These are phyloP conservation scores for Haematococcus sp. DNA, from an alignment of 139 green algal genomes.

Conservation along the genomic window DNA sequence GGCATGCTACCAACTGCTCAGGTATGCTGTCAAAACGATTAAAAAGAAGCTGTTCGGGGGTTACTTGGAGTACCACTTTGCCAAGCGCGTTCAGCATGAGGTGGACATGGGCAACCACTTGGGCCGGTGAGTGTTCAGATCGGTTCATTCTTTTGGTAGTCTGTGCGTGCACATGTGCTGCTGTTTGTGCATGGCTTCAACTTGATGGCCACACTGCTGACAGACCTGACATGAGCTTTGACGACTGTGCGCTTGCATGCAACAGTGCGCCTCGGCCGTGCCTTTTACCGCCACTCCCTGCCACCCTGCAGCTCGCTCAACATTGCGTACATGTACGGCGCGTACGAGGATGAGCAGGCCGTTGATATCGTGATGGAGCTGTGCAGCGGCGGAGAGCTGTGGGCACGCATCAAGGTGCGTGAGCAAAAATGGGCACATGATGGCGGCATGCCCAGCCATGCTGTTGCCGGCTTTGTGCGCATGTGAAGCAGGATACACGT, in stretches of 20 bases:
- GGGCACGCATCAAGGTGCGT: constrained; percentile 1
- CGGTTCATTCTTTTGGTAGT: too few relatives aligned
- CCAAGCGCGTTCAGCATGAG: constrained; percentile 67
- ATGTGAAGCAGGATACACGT: too few relatives aligned
- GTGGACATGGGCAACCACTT: constrained; percentile 30
- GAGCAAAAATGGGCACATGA: too few relatives aligned
- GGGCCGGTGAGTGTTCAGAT: constrained; percentile 6
- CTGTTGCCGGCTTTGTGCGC: too few relatives aligned
- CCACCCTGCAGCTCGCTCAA: constrained; percentile 62
- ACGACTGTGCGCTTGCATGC: too few relatives aligned
- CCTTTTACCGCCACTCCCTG: too few relatives aligned
- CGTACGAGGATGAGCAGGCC: constrained; percentile 61
- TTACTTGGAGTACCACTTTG: constrained; percentile 59
- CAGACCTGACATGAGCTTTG: too few relatives aligned
- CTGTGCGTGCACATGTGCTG: neutral
- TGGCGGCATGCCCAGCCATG: too few relatives aligned
- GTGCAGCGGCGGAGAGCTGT: constrained; percentile 52
- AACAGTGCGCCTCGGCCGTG: too few relatives aligned
- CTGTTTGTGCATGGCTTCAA: too few relatives aligned
- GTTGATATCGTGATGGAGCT: constrained; percentile 82
- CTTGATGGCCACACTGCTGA: too few relatives aligned
- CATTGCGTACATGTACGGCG: constrained; percentile 62
- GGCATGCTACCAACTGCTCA: constrained; percentile 16
- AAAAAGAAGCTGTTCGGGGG: constrained; percentile 49
- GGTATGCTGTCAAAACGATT: constrained; percentile 72